A percentile compares a stretch with the other conserved stretches of the same genome.
phyloP scores from a whole-genome alignment of 2,329 filamentous ascomycete genomes.

The Emmonsiellopsis sp. region DNA sequence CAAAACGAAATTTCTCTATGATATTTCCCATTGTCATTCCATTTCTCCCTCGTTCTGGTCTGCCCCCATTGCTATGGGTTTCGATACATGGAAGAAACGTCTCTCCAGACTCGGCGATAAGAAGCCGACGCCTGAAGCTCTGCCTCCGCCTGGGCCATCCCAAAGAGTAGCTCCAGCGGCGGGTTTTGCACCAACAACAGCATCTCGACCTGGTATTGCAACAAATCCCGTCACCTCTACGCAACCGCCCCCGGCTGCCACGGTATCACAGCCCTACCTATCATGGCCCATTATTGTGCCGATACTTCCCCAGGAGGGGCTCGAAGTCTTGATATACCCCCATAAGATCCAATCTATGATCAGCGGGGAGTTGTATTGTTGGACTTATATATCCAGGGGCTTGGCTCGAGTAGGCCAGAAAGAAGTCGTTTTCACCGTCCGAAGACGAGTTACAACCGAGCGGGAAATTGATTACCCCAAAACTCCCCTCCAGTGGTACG shows the following conservation, averaged over 20 bases:
- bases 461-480: conserved; percentile 3
- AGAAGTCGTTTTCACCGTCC: conserved; percentile 8
- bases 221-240: not conserved
- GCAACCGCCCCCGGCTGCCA: not conserved
- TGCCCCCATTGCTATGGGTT: not conserved
- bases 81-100: conserved; percentile 3
- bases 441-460: conserved; percentile 1
- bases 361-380: conserved; percentile 7
- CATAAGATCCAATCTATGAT: conserved; percentile 6
- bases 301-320: conserved; percentile 1
- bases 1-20: too few relatives aligned
- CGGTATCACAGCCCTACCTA: not conserved
- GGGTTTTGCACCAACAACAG: not conserved
- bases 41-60: not conserved
- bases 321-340: conserved; percentile 4
- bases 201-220: not conserved
- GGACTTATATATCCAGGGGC: conserved; percentile 9
- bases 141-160: not conserved
- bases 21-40: not conserved
- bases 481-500: conserved; percentile 6
- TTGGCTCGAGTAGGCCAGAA: conserved; percentile 6
- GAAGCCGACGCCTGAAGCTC: not conserved
- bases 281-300: conserved; percentile 4
- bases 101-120: not conserved
- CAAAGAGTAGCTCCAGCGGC: not conserved